phyloP scores from a whole-genome alignment of 495 filamentous ascomycete species.

The Rusavskia elegans region DNA sequence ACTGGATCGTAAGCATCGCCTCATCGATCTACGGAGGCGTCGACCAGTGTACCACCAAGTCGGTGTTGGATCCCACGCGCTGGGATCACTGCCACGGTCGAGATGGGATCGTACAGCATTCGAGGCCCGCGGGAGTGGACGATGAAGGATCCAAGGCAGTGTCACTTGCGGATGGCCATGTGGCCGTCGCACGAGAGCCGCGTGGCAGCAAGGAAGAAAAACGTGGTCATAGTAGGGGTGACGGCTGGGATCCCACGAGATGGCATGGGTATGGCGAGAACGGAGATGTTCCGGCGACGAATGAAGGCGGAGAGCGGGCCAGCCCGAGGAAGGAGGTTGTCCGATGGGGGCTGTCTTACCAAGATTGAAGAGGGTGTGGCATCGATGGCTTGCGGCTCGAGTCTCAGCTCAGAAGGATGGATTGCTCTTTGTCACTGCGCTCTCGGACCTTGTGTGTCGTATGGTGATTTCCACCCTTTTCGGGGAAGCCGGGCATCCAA shows the following conservation, averaged over 20 bases:
- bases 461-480: too few species aligned
- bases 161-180: neutral
- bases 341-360: too few species aligned
- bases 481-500: too few species aligned
- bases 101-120: neutral
- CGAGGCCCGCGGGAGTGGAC: neutral
- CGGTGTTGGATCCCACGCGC: neutral
- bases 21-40: too few species aligned
- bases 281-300: too few species aligned
- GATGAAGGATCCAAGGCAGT: neutral
- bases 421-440: too few species aligned
- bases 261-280: too few species aligned
- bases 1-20: neutral
- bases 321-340: neutral
- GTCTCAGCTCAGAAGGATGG: neutral
- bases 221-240: neutral
- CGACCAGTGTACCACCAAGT: too few species aligned
- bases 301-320: neutral
- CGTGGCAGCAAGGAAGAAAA: neutral
- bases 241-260: too few species aligned
- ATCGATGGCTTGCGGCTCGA: neutral
- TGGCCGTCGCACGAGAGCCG: neutral
- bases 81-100: neutral
- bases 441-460: too few species aligned
- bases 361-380: too few species aligned